phyloP scores from a whole-genome alignment of 2,329 filamentous ascomycete species.

The Fusarium sp. region DNA sequence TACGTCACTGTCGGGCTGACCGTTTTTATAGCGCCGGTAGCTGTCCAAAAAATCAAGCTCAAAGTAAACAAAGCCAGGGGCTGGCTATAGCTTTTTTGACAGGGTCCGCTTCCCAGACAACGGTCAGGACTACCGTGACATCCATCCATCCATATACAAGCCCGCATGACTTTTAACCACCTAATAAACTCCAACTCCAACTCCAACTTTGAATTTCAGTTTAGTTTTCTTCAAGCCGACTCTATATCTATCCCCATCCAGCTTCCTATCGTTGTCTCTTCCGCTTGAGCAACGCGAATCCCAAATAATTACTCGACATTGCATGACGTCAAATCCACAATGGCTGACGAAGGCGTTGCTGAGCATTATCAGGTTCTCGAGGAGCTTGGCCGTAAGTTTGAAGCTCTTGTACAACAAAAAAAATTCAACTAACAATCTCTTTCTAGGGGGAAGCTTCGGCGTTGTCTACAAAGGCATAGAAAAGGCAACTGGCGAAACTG shows the following conservation, averaged over 20 bases:
- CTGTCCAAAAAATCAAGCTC: conserved; percentile 51
- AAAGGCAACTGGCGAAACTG: conserved; percentile 87
- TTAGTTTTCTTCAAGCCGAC: conserved; percentile 5
- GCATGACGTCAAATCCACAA: conserved; percentile 51
- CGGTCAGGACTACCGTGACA: conserved; percentile 38
- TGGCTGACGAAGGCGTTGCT: conserved; percentile 76
- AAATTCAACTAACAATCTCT: conserved; percentile 17
- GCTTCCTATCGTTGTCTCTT: conserved; percentile 17
- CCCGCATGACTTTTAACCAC: conserved; percentile 38
- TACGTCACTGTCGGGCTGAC: conserved; percentile 21
- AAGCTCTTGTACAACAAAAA: background rate
- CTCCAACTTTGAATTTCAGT: conserved; percentile 24
- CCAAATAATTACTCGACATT: conserved; percentile 28
- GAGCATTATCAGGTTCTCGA: conserved; percentile 94
- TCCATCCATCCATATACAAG: background rate
- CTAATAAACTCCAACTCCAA: conserved; percentile 36
- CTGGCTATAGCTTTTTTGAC: conserved; percentile 41
- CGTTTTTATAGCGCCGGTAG: conserved; percentile 15
- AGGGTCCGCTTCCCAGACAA: conserved; percentile 52
- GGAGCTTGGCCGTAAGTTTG: conserved; percentile 87
- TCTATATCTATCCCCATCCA: conserved; percentile 2
- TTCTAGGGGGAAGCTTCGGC: conserved; percentile 91
- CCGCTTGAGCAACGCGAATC: conserved; percentile 16
- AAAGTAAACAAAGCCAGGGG: conserved; percentile 55
- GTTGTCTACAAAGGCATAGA: conserved; percentile 98